These are phyloP conservation scores for Coprinellus micaceus DNA, from an alignment of 768 basidiomycete genomes.

Conservation along the genomic window DNA sequence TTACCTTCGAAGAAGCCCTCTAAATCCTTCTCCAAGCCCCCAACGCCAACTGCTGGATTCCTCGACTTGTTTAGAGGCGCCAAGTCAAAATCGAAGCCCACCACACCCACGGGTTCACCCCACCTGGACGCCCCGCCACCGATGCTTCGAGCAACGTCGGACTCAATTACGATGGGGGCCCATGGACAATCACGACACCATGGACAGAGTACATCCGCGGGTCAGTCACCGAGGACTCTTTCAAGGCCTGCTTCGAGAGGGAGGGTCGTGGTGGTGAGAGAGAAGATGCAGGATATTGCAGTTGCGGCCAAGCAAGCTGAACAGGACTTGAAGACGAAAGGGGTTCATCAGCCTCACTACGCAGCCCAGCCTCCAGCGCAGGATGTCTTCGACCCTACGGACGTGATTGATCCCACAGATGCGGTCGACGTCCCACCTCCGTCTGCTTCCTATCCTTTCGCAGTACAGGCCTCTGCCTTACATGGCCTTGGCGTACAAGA, in stretches of 20 bases:
- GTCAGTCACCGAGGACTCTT: conserved; percentile 34
- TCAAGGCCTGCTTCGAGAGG: conserved; percentile 35
- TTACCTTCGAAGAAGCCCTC: conserved; percentile 37
- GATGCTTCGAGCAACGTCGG: conserved; percentile 61
- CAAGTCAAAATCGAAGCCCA: conserved; percentile 62
- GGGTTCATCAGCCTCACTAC: conserved; percentile 27
- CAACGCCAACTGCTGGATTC: conserved; percentile 46
- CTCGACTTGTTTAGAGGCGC: conserved; percentile 70
- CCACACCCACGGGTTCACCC: conserved; percentile 41
- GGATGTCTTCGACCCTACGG: conserved; percentile 15
- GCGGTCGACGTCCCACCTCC: conserved; percentile 75
- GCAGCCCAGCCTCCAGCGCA: conserved; percentile 12
- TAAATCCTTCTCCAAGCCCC: conserved; percentile 35
- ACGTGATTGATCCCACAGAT: conserved; percentile 78
- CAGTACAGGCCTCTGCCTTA: conserved; percentile 69
- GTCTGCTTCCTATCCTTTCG: conserved; percentile 65
- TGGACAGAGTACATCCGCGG: conserved; percentile 28
- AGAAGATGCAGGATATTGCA: conserved; percentile 69
- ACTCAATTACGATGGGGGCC: conserved; percentile 50
- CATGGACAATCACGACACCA: conserved; percentile 26
- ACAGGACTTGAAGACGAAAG: conserved; percentile 54
- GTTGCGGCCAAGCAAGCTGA: conserved; percentile 74
- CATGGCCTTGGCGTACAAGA: conserved; percentile 72
- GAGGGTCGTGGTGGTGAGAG: conserved; percentile 79
- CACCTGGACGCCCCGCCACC: conserved; percentile 39